phyloP scores from a whole-genome alignment of 768 basidiomycete genomes.

The Phanerochaete sordida region DNA sequence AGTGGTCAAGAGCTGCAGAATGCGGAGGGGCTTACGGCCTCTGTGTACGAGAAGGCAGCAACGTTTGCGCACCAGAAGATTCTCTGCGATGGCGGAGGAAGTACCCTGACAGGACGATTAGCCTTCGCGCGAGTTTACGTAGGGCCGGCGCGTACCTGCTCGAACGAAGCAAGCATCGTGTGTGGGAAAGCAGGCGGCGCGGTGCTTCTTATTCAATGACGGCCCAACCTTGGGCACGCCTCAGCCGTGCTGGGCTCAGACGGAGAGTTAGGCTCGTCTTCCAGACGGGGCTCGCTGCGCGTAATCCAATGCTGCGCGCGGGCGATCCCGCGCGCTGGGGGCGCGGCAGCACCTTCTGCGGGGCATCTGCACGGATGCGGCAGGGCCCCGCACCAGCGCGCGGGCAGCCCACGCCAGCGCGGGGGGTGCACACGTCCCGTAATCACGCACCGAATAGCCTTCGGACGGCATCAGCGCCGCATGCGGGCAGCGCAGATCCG shows the following conservation, averaged over 20 bases:
- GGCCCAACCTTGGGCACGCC: not conserved
- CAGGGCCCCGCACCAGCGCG: not conserved
- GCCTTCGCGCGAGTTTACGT: constrained; percentile 1
- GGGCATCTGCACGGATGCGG: not conserved
- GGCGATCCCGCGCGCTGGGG: not conserved
- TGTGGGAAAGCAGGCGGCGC: not conserved
- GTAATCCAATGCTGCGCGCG: not conserved
- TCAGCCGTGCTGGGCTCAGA: not conserved
- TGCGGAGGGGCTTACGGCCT: not conserved
- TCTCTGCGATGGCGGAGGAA: not conserved
- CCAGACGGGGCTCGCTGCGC: not conserved
- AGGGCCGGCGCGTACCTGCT: not conserved
- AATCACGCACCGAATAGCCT: not conserved
- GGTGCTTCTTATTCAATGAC: no score
- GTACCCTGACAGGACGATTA: not conserved
- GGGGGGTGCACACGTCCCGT: not conserved
- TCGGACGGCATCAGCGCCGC: not conserved
- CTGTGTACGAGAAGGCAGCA: not conserved
- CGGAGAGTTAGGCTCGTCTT: not conserved
- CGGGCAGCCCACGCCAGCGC: not conserved
- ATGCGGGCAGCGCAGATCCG: not conserved
- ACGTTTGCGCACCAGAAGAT: not conserved
- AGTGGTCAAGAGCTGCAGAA: not conserved
- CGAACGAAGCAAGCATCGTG: not conserved
- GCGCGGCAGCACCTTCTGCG: not conserved